Evolutionary conservation across 768 basidiomycete species (phyloP), one percentile per base, ranked within the genome.

Genomic region (Russula compacta): DNA sequence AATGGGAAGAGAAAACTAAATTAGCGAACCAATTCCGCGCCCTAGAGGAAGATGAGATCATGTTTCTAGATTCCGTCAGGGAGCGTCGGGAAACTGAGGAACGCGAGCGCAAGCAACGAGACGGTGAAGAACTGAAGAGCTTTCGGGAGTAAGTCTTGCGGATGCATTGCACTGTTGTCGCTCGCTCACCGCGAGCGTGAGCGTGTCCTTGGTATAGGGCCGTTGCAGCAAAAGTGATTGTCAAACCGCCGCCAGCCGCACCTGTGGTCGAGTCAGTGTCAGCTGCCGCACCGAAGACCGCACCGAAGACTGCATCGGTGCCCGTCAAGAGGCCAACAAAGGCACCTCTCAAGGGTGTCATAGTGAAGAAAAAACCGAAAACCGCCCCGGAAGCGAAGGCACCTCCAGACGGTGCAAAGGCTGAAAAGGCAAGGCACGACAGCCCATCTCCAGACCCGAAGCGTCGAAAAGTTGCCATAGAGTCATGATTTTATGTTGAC

Each of bases 1-100:
- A 93, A 82, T 93, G 89, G 88, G 91, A 93, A 70, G 88, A 91
- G 71, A 88, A 88, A 71, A 89, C 83, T 62, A 92, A 91, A 71
- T 81, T 93, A 73, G 79, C 89, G 56, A 92, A 92, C 69, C 91
- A 93, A 69, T 93, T 92, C 68, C 86, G 91, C 58, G 88, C 91
- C 4, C 75, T 93, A 40, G 91, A 93, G 69, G 91, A 92, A 71
- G 91, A 93, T 73, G 91, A 93, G 69, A 86, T 93, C 64, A 84
- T 88, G 78, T 93, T 93, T 69, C 80, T 93, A 35, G 91, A 92
- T 69, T 87, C 88, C 17, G 77, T 93, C 61, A 78, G 86, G 63
- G 86, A 91, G 71, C 82, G 83, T 53, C 83, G 89, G 70, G 80
- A 84, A 64, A 81, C 81, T 63, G 89, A 90, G 73, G 91, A 93